Base-by-base conservation (phyloP, 2,329 filamentous ascomycete species). In the Diaporthe amygdali region DNA sequence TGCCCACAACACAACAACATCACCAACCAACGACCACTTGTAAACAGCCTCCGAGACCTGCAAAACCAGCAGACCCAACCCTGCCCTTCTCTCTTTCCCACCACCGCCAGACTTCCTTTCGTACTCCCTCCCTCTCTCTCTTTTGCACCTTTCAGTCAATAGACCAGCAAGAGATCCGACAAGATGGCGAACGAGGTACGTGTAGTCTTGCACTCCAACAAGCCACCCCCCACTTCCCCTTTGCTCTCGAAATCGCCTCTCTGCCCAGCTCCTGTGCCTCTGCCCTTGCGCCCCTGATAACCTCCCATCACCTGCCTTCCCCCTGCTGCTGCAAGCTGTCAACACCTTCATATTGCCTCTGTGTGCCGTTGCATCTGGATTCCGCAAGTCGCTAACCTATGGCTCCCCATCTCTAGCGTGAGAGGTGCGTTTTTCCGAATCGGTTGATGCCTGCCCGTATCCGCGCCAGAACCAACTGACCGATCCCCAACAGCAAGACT, bases 401-500 rank as follows among this genome's bases (percentile, higher is more conserved):
- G 52, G 6, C 64, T 63, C 32, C 64, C 52, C 37, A 32, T 27
- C 32, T 73, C 52, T 66, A 79, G 78, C 78, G 78, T 70, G 78
- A 79, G 71, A 79, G 78, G 78, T 79, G 74, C 75, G 78, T 78
- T 72, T 68, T 69, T 39, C 46, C 66, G 22, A 34, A 46, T 54
- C 54, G 64, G 55, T 66, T 66, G 63, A 66, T 66, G 47, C 56
- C 63, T 41, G 25, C 51, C 51, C 34, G 56, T 22, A 68, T 17
- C 61, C 41, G 71, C 71, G 68, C 74, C 68, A 75, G 73, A 76
- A 69, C 41, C 39, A 68, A 79, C 81, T 86, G 77, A 87, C 80
- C 71, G 41, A 30, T 63, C 5, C 70, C 46, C 66, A 78, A 83
- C 84, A 97, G 95, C 93, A 98, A 98, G 93, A 98, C 96, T 83